Conservation (phyloP, 1,284 basidiomycete species). For the Ustilago loliicola region DNA sequence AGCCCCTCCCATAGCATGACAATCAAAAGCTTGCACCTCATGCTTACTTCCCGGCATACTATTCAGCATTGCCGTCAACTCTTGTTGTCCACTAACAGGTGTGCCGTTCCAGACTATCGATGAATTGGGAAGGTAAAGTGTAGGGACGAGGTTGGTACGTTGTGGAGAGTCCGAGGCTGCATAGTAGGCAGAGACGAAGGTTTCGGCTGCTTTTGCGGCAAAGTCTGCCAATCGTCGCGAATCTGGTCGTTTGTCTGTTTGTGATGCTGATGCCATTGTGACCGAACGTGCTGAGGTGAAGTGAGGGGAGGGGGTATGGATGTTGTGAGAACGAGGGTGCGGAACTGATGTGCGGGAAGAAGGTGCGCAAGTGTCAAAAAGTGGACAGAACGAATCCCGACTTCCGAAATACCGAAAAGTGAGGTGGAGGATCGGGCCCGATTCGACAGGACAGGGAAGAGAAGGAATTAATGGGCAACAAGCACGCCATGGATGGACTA, state of each 20-base stretch:
- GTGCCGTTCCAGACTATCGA: constrained; percentile 70
- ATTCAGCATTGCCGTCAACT: constrained; percentile 60
- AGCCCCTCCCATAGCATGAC: constrained; percentile 62
- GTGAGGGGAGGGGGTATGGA: not conserved
- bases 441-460: not conserved
- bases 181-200: constrained; percentile 69
- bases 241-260: constrained; percentile 32
- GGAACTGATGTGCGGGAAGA: not conserved
- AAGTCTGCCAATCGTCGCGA: constrained; percentile 53
- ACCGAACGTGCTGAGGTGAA: not conserved
- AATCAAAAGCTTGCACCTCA: constrained; percentile 67
- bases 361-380: constrained; percentile 5
- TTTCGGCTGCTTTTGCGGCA: constrained; percentile 66
- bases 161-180: constrained; percentile 68
- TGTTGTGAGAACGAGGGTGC: not conserved
- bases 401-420: constrained; percentile 14
- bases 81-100: constrained; percentile 64
- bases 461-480: too few relatives aligned
- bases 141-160: constrained; percentile 62
- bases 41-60: constrained; percentile 67
- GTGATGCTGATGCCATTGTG: constrained; percentile 7
- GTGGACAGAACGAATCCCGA: constrained; percentile 4
- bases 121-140: constrained; percentile 63
- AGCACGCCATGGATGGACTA: constrained; percentile 33
- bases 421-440: constrained; percentile 2